Evolutionary conservation across 129 eudicot genomes (phyloP).

Genomic region (Apium graveolens): DNA sequence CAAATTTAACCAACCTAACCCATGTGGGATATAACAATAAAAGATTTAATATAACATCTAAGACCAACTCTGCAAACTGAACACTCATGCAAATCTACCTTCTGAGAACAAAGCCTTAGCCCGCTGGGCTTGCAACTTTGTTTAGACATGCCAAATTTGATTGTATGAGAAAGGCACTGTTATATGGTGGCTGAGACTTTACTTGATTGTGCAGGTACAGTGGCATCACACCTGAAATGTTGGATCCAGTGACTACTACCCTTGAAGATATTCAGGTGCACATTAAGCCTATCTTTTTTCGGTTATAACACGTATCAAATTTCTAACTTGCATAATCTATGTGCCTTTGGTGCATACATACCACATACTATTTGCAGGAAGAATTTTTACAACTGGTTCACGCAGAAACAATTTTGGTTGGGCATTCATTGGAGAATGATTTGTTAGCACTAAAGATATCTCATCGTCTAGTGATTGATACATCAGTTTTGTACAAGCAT

Average conservation of each 20-base stretch:
- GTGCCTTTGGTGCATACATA: neutral
- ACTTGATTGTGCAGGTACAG: conserved; percentile 59
- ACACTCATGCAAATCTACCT: neutral
- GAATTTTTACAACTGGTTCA: conserved; percentile 60
- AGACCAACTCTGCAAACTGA: neutral
- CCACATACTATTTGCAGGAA: conserved; percentile 60
- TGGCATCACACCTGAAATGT: conserved; percentile 86
- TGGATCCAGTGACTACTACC: conserved; percentile 79
- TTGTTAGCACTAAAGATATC: conserved; percentile 69
- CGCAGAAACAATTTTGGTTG: conserved; percentile 84
- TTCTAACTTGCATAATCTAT: neutral
- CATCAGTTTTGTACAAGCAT: conserved; percentile 76
- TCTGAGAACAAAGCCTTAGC: neutral
- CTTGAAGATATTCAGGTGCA: conserved; percentile 85
- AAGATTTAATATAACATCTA: neutral
- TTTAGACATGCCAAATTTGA: neutral
- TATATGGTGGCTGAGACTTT: neutral
- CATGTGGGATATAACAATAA: neutral
- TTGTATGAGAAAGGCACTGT: neutral
- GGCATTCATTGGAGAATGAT: conserved; percentile 96
- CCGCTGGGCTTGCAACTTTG: neutral
- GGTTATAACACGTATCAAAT: neutral
- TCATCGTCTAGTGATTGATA: conserved; percentile 82
- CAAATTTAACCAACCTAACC: neutral
- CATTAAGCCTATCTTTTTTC: neutral